Conservation (phyloP, 164 flowering plant genomes). For the Aristolochia fimbriata region DNA sequence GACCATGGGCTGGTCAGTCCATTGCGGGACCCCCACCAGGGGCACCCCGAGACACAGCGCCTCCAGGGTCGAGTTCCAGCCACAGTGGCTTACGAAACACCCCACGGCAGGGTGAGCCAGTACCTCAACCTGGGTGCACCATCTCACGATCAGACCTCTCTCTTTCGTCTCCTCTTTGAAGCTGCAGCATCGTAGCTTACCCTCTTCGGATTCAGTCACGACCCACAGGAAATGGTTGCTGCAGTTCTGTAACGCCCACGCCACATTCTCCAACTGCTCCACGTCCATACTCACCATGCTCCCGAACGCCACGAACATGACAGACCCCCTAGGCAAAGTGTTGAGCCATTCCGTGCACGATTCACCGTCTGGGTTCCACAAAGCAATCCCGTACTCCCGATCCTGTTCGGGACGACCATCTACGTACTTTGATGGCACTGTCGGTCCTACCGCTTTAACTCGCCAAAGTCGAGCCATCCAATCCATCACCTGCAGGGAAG, state of each 20-base stretch:
- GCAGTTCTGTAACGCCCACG: constrained; percentile 10
- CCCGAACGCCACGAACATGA: constrained; percentile 31
- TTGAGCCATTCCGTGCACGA: constrained; percentile 24
- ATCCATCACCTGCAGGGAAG: constrained; percentile 7
- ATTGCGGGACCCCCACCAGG: constrained; percentile 13
- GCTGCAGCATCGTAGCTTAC: constrained; percentile 25
- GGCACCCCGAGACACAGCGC: constrained; percentile 15
- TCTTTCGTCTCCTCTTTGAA: constrained; percentile 26
- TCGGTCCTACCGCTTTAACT: constrained; percentile 24
- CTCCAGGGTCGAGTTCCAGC: constrained; percentile 19
- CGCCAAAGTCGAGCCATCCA: constrained; percentile 20
- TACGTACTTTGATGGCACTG: constrained; percentile 24
- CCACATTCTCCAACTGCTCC: constrained; percentile 27
- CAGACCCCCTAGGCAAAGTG: constrained; percentile 12
- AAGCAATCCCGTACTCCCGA: constrained; percentile 17
- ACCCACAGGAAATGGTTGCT: constrained; percentile 28
- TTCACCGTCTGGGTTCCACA: constrained; percentile 9
- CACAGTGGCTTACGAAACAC: constrained; percentile 20
- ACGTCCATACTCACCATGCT: constrained; percentile 12
- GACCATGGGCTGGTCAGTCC: constrained; percentile 15
- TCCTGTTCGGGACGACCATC: constrained; percentile 12
- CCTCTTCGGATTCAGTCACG: constrained; percentile 24
- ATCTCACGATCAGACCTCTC: constrained; percentile 34
- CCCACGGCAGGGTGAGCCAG: constrained; percentile 18
- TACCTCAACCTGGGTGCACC: constrained; percentile 24